Evolutionary conservation across 78 protist species (phyloP).

Genomic region (Chrysochromulina parva): DNA sequence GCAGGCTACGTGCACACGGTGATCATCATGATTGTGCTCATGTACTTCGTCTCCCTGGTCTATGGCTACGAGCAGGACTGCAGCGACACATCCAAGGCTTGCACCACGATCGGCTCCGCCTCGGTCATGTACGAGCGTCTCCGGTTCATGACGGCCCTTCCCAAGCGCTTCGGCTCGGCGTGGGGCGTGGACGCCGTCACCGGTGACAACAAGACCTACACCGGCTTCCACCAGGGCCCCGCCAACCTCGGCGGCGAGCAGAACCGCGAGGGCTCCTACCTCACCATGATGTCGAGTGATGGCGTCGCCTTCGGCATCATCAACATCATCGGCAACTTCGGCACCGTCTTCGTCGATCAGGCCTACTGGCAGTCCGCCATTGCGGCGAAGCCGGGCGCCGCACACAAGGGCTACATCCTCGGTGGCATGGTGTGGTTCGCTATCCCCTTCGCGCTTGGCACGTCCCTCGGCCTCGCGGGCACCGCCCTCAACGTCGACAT

Average conservation of each 20-base stretch:
- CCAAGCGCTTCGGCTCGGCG: neutral
- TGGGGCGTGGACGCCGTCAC: neutral
- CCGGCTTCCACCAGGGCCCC: neutral
- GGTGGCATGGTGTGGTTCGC: constrained; percentile 43
- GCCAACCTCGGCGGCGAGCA: too few relatives aligned
- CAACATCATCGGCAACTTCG: constrained; percentile 46
- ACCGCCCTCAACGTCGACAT: constrained; percentile 9
- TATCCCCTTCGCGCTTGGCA: constrained; percentile 43
- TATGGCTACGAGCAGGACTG: neutral
- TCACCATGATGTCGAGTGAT: constrained; percentile 26
- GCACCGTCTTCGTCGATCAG: constrained; percentile 53
- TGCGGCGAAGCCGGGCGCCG: constrained; percentile 1
- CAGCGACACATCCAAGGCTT: neutral
- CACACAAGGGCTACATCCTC: constrained; percentile 37
- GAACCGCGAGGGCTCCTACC: constrained; percentile 7
- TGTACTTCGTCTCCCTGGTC: neutral
- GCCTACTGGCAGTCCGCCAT: constrained; percentile 53
- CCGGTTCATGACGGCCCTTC: neutral
- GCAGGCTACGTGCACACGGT: constrained; percentile 9
- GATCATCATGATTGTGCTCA: neutral
- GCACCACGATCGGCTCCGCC: neutral
- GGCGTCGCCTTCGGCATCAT: constrained; percentile 46
- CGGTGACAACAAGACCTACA: neutral
- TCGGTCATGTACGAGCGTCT: neutral
- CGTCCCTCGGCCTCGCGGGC: constrained; percentile 41